Evolutionary conservation across 176 grass and related monocot genomes (phyloP).

Genomic region (Coix lacrymajobi): DNA sequence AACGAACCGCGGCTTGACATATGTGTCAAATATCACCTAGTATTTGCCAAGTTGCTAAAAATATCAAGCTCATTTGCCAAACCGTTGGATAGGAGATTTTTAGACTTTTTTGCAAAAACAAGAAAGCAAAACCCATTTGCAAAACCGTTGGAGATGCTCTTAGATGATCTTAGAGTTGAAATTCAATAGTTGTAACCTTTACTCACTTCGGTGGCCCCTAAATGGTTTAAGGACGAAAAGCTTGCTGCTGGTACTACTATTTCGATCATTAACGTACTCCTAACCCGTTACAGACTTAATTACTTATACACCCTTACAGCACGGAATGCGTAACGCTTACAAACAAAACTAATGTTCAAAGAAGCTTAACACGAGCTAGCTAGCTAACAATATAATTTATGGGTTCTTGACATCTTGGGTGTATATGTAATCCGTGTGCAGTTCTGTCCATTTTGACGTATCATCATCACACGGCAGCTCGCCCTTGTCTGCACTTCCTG

Average conservation of each 20-base stretch:
- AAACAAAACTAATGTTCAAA: not conserved
- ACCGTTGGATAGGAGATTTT: too few species aligned
- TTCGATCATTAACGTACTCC: not conserved
- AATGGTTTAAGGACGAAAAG: not conserved
- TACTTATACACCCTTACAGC: not conserved
- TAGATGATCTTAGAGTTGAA: too few species aligned
- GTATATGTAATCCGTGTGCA: constrained; percentile 59
- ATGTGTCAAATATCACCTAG: too few species aligned
- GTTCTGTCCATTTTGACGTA: constrained; percentile 28
- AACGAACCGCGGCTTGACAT: too few species aligned
- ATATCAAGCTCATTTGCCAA: too few species aligned
- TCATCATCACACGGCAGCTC: not conserved
- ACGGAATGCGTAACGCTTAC: not conserved
- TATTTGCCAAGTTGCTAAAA: too few species aligned
- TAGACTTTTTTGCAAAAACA: too few species aligned
- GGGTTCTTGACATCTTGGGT: constrained; percentile 41
- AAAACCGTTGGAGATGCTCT: too few species aligned
- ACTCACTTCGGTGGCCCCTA: not conserved
- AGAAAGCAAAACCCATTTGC: too few species aligned
- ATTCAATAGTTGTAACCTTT: too few species aligned
- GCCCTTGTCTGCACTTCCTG: not conserved
- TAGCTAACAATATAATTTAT: not conserved
- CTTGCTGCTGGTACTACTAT: not conserved
- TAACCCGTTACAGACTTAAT: not conserved
- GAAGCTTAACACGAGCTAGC: not conserved